Base-by-base conservation (phyloP, 148 eudicot genomes). In the Amaranthus palmeri region DNA sequence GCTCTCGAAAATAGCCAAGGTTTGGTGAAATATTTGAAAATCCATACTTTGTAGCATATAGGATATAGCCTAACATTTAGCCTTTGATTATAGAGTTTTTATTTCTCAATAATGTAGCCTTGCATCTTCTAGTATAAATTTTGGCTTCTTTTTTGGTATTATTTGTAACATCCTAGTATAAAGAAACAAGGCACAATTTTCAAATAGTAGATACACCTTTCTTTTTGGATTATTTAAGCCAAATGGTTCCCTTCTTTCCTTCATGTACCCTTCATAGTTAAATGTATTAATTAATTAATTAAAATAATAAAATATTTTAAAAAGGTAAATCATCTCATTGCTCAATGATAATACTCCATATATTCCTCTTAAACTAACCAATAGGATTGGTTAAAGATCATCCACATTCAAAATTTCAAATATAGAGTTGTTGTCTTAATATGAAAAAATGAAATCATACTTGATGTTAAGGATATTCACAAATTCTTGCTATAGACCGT, bases 371-470 rank as follows among this genome's bases (percentile, higher is more conserved):
- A 65, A 74, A 74, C 54, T 11, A 54, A 25, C 36, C 36, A 25
- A 25, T 18, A 50, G 52, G 60, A 41, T 7, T 67, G n/a, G 36
- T 67, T 43, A 58, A 61, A 73, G 60, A 67, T 74, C 59, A 25
- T 0, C 36, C 52, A 67, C 51, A 67, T 74, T 74, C 72, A 74
- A 74, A 74, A 2, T 74, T 74, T 74, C 77, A 74, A 74, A 74
- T 67, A 25, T 74, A 41, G 52, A 68, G 48, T 14, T 54, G 3
- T 25, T 61, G 40, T 51, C 25, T 36, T 42, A n/a, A 11, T 57
- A 43, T 7, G 54, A 25, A 7, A 5, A 69, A 71, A 25, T 25
- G 36, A 25, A 25, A 25, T 25, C 36, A 25, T 25, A 25, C 36
- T 25, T 25, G 36, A 25, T 25, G 36, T n/a, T n/a, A n/a, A n/a